Conservation (phyloP, 164 flowering plant species). For the Euptelea pleiosperma region DNA sequence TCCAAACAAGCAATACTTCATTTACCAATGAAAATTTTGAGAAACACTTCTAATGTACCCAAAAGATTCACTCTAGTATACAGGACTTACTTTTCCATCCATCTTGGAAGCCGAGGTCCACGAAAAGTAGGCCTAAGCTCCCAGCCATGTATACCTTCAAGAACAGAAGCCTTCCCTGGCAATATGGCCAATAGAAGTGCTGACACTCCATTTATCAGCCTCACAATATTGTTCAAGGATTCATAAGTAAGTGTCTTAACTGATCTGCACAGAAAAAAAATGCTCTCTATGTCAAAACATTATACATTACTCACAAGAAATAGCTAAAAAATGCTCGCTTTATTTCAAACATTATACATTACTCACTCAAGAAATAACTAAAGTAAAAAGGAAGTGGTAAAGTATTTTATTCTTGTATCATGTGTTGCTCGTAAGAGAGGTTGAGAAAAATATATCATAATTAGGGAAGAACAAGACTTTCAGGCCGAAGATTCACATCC, state of each 20-base stretch:
- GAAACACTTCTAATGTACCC: background rate
- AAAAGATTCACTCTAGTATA: background rate
- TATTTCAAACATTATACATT: background rate
- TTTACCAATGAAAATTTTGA: background rate
- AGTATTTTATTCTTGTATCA: too few relatives aligned
- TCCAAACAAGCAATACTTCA: background rate
- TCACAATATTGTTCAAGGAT: slow-evolving; percentile 76
- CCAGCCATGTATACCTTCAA: slow-evolving; percentile 97
- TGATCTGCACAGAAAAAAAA: slow-evolving; percentile 53
- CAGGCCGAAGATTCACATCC: slow-evolving; percentile 1
- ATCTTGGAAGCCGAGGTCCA: slow-evolving; percentile 90
- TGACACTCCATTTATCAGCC: slow-evolving; percentile 87
- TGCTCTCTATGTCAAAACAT: background rate
- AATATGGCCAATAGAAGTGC: slow-evolving; percentile 73
- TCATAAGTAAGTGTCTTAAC: slow-evolving; percentile 92
- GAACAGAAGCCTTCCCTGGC: slow-evolving; percentile 80
- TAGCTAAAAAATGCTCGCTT: background rate
- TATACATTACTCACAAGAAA: background rate
- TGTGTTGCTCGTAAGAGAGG: too few relatives aligned
- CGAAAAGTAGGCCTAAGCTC: slow-evolving; percentile 91
- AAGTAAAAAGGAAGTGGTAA: background rate
- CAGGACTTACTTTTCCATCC: slow-evolving; percentile 93
- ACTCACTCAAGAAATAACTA: background rate
- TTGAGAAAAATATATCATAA: too few relatives aligned
- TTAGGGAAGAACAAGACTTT: too few relatives aligned